Conservation (phyloP, 2,329 filamentous ascomycete species). For the Exophiala mesophila region DNA sequence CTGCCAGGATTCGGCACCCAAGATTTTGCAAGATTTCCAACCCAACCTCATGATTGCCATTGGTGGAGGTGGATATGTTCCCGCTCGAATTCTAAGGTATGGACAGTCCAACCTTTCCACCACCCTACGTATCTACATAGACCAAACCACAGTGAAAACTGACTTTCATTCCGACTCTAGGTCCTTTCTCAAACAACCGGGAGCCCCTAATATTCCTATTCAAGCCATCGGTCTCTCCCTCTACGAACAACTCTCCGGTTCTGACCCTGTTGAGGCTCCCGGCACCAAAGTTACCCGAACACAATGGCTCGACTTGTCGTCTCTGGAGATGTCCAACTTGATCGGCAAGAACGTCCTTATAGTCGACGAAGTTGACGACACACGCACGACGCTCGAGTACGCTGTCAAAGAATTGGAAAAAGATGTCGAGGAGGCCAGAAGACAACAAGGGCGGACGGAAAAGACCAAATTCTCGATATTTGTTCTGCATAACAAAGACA, state of each 20-base stretch:
- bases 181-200: conserved; percentile 89
- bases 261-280: conserved; percentile 64
- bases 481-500: conserved; percentile 98
- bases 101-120: background rate
- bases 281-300: conserved; percentile 95
- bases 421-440: conserved; percentile 78
- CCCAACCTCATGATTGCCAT: conserved; percentile 98
- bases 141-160: too few species aligned
- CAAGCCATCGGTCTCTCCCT: conserved; percentile 97
- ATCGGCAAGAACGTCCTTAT: conserved; percentile 89
- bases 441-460: conserved; percentile 62
- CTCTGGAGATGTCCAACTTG: conserved; percentile 80
- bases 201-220: conserved; percentile 91
- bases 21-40: conserved; percentile 78
- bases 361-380: conserved; percentile 94
- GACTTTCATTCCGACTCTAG: conserved; percentile 30
- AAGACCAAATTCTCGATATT: conserved; percentile 91
- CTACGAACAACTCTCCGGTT: conserved; percentile 74
- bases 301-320: conserved; percentile 92
- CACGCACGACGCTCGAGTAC: conserved; percentile 88
- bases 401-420: conserved; percentile 90
- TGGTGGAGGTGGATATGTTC: conserved; percentile 94
- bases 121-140: too few species aligned
- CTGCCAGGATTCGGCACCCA: conserved; percentile 77
- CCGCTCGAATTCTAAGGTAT: conserved; percentile 85